Evolutionary conservation across 495 filamentous ascomycete species (phyloP).

Genomic region (Tetracladium setigerum): DNA sequence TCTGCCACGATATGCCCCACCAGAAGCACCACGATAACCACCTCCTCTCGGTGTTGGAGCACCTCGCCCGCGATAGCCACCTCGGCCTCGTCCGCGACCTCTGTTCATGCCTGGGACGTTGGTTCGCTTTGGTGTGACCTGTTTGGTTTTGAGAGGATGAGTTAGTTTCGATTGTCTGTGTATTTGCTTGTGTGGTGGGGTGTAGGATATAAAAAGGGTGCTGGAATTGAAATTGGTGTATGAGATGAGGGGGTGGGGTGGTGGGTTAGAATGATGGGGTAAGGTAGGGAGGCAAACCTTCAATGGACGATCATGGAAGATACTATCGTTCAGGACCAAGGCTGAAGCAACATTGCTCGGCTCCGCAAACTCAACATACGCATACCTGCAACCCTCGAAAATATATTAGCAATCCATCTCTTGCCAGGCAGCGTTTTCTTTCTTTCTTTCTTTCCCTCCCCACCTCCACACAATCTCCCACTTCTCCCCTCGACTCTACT

Average conservation of each 20-base stretch:
- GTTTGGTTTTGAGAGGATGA: slow-evolving; percentile 6
- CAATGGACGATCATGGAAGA: slow-evolving; percentile 88
- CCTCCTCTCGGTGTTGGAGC: slow-evolving; percentile 57
- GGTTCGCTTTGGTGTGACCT: slow-evolving; percentile 95
- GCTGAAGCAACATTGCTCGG: slow-evolving; percentile 89
- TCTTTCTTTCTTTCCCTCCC: no score
- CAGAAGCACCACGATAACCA: slow-evolving; percentile 73
- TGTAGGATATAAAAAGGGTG: no score
- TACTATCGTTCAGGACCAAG: slow-evolving; percentile 90
- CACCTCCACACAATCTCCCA: no score
- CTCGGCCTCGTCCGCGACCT: slow-evolving; percentile 67
- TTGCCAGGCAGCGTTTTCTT: slow-evolving; percentile 42
- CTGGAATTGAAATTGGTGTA: no score
- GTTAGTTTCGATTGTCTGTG: slow-evolving; percentile 5
- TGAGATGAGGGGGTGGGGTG: no score
- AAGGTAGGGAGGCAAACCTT: slow-evolving; percentile 51
- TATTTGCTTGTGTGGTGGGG: no score
- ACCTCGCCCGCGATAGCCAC: slow-evolving; percentile 54
- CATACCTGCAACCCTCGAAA: slow-evolving; percentile 58
- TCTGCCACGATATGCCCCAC: slow-evolving; percentile 64
- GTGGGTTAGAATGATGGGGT: slow-evolving; percentile 3
- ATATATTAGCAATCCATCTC: slow-evolving; percentile 41
- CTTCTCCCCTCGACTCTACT: no score
- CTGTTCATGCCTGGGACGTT: slow-evolving; percentile 90
- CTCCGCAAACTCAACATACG: slow-evolving; percentile 98